Conservation (phyloP, 176 grass and related monocot genomes). For the barley (Hordeum vulgare) region DNA sequence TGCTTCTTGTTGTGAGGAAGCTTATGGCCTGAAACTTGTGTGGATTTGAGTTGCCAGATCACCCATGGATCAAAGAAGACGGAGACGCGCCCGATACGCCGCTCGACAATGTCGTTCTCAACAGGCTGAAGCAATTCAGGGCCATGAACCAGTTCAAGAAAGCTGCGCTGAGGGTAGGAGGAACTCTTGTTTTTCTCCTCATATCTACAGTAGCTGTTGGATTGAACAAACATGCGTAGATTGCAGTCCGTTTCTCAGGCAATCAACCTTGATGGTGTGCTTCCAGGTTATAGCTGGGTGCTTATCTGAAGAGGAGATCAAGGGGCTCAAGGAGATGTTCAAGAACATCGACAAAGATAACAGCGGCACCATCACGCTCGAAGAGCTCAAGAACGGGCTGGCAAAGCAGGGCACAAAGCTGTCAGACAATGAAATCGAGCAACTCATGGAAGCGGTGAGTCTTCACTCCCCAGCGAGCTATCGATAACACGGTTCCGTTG, state of each 20-base stretch:
- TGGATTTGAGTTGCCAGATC: constrained; percentile 38
- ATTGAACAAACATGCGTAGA: background rate
- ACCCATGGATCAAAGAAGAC: constrained; percentile 96
- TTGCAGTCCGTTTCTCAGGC: background rate
- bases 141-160: constrained; percentile 96
- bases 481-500: background rate
- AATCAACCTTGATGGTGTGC: background rate
- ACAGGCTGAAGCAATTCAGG: constrained; percentile 77
- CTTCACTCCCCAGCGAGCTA: background rate
- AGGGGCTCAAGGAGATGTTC: constrained; percentile 89
- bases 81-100: constrained; percentile 74
- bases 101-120: constrained; percentile 71
- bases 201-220: background rate
- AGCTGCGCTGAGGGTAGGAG: constrained; percentile 56
- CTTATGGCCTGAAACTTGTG: background rate
- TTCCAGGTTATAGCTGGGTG: constrained; percentile 76
- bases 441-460: constrained; percentile 87
- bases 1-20: background rate
- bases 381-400: constrained; percentile 69
- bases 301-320: constrained; percentile 87
- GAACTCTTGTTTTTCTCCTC: background rate
- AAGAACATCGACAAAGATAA: constrained; percentile 88
- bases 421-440: constrained; percentile 60
- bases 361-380: constrained; percentile 71
- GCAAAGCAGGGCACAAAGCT: constrained; percentile 71